Base-by-base conservation (phyloP, 2,329 filamentous ascomycete species). In the Tolypocladium ophioglossoides region DNA sequence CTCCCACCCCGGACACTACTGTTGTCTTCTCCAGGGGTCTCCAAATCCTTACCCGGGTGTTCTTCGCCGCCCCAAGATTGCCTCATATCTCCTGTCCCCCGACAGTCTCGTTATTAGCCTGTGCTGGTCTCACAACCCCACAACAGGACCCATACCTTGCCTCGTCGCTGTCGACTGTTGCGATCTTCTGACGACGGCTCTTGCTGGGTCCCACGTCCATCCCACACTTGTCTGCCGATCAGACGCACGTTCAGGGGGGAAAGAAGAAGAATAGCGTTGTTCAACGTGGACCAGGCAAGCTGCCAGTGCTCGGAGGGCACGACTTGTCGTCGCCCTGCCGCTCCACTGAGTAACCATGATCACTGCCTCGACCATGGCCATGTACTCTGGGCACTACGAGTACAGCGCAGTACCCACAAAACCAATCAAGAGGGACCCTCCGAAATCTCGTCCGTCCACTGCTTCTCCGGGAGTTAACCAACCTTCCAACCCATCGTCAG, bases 371-470 rank as follows among this genome's bases (percentile, higher is more conserved):
- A 51, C 60, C 22, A 61, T 65, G 58, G 56, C 59, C 55, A 58
- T 63, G 53, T 62, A 63, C 47, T 60, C 61, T 54, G 63, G 63
- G 55, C 59, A 63, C 41, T 55, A 63, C 52, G 52, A 27, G 39
- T 55, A 63, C 52, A 51, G 62, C 57, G 58, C 58, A 1, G 54
- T 55, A 52, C 47, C 56, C 56, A 58, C 56, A 38, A 48, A 30
- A 44, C 32, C 44, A 16, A 24, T 50, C 47, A 55, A 50, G 49
- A 57, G 49, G 52, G 35, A 50, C 24, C 40, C 56, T 51, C 52
- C 54, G 27, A 53, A 39, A 47, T 52, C 56, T 40, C 54, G 46
- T 48, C 51, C 52, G n/a, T 53, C 46, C 30, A 18, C 44, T 52
- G 49, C 56, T 39, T 52, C 47, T 50, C 46, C 55, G 39, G 46